Percentiles rank a stretch among this genome's conserved stretches.
Evolutionary conservation across 2,329 filamentous ascomycete species (phyloP).

Genomic region (Diaporthe sp.): DNA sequence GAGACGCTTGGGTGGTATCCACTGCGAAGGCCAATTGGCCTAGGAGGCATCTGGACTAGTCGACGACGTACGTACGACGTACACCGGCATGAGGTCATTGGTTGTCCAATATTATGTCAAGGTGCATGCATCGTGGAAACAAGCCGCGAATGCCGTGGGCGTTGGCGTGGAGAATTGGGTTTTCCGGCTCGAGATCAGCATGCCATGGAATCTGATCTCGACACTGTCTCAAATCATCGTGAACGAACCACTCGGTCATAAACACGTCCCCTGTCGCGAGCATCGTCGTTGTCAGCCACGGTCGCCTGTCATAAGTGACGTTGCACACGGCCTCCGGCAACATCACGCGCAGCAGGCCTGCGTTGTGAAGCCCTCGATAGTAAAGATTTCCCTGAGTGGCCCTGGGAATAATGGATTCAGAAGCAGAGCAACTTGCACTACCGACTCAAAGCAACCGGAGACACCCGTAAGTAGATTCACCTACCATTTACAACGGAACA

Average conservation of each 20-base stretch:
- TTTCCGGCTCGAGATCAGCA: neutral
- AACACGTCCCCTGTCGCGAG: neutral
- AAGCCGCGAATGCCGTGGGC: neutral
- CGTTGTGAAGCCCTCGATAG: neutral
- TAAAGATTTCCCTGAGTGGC: neutral
- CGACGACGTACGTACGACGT: neutral
- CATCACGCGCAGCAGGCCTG: slow-evolving; percentile 18
- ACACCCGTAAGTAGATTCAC: slow-evolving; percentile 25
- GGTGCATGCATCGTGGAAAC: slow-evolving; percentile 16
- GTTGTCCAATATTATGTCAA: slow-evolving; percentile 13
- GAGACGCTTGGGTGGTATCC: neutral
- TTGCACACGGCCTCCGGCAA: neutral
- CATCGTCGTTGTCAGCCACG: neutral
- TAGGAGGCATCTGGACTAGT: slow-evolving; percentile 14
- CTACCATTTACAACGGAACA: too few relatives aligned
- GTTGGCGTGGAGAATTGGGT: neutral
- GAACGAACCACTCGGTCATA: neutral
- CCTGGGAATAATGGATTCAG: neutral
- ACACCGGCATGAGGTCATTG: slow-evolving; percentile 28
- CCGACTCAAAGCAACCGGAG: neutral
- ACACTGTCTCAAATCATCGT: neutral
- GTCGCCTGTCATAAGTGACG: neutral
- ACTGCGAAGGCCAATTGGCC: neutral
- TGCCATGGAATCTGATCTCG: too few relatives aligned
- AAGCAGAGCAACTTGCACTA: neutral